Percentiles rank a stretch among this genome's conserved stretches.
Evolutionary conservation across 2,329 filamentous ascomycete genomes (phyloP).

Genomic region (Thelonectria rubi): DNA sequence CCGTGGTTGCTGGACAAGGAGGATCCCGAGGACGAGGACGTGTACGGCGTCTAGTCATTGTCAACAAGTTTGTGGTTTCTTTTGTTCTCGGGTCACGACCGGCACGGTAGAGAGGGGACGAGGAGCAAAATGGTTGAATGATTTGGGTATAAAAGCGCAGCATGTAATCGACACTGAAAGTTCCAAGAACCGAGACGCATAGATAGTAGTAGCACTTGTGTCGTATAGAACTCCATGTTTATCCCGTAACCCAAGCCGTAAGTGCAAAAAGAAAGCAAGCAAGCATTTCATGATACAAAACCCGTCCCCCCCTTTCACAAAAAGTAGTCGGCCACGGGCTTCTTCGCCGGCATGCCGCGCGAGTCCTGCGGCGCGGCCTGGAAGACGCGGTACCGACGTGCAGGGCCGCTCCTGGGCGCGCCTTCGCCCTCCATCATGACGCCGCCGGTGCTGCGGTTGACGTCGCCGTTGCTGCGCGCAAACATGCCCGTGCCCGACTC

Average conservation of each 20-base stretch:
- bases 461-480: constrained; percentile 75
- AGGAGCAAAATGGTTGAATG: background rate
- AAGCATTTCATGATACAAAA: constrained; percentile 32
- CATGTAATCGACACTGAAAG: background rate
- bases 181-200: background rate
- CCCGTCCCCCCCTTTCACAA: constrained; percentile 57
- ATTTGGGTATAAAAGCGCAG: background rate
- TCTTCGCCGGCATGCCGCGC: constrained; percentile 98
- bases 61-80: no score
- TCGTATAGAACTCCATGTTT: constrained; percentile 38
- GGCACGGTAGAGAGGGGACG: background rate
- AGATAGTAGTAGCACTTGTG: constrained; percentile 20
- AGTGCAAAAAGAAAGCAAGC: constrained; percentile 21
- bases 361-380: constrained; percentile 96
- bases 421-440: constrained; percentile 59
- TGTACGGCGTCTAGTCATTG: no score
- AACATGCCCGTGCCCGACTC: constrained; percentile 77
- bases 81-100: background rate
- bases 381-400: constrained; percentile 91
- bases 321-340: constrained; percentile 97
- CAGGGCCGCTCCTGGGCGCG: constrained; percentile 71
- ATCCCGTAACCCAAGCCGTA: constrained; percentile 33
- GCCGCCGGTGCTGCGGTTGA: constrained; percentile 64
- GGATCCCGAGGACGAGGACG: no score
- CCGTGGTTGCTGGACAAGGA: no score